Conservation (phyloP, 345 rosid genomes). For the rapeseed (Brassica napus) region DNA sequence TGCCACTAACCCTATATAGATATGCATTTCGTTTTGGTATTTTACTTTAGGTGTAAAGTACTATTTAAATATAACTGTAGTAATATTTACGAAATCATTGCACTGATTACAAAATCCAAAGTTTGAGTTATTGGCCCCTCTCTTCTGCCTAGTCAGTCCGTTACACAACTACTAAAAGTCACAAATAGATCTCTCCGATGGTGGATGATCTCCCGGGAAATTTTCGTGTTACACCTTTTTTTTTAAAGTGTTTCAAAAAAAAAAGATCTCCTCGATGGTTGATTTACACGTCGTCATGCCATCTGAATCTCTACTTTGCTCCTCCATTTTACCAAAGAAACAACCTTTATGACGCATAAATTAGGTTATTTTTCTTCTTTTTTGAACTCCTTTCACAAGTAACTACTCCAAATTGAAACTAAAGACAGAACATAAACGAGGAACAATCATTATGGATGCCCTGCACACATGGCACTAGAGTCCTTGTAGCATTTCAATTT, state of each 20-base stretch:
- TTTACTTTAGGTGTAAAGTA: slow-evolving; percentile 32
- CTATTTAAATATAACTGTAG: not conserved
- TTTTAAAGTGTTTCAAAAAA: not conserved
- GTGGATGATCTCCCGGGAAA: not conserved
- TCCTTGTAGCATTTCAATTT: not conserved
- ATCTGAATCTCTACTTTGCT: slow-evolving; percentile 21
- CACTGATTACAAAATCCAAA: slow-evolving; percentile 39
- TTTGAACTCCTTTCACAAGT: not conserved
- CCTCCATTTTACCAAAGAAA: slow-evolving; percentile 19
- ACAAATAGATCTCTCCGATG: not conserved
- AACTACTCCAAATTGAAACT: not conserved
- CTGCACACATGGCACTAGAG: not conserved
- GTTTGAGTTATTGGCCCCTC: slow-evolving; percentile 15
- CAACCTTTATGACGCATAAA: slow-evolving; percentile 19
- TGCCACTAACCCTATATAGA: slow-evolving; percentile 30
- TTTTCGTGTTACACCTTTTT: too few relatives aligned
- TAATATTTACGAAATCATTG: slow-evolving; percentile 18
- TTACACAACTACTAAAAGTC: slow-evolving; percentile 24
- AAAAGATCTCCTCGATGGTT: not conserved
- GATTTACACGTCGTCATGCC: not conserved
- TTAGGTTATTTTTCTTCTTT: not conserved
- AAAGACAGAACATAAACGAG: not conserved
- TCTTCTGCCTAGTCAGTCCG: slow-evolving; percentile 24
- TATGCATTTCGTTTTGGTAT: slow-evolving; percentile 39
- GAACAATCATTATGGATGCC: slow-evolving; percentile 1